Evolutionary conservation across 306 rosid species (phyloP).

Genomic region (Macrotyloma uniflorum): DNA sequence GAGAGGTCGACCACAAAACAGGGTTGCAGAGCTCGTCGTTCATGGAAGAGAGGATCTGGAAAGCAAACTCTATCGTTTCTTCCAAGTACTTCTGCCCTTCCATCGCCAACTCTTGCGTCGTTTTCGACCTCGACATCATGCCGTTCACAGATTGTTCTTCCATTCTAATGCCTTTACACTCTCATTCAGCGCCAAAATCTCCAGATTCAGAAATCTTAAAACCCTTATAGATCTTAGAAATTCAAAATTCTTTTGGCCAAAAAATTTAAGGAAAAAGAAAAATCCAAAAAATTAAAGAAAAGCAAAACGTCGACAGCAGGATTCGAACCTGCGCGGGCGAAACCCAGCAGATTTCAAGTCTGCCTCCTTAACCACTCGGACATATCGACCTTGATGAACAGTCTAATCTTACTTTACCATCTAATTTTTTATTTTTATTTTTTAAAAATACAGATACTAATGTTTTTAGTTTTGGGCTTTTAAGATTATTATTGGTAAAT

Average conservation of each 20-base stretch:
- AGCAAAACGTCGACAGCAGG: slow-evolving; percentile 61
- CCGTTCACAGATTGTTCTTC: slow-evolving; percentile 54
- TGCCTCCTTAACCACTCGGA: slow-evolving; percentile 59
- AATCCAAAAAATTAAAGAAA: too few relatives aligned
- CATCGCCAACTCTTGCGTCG: slow-evolving; percentile 78
- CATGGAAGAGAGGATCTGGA: slow-evolving; percentile 92
- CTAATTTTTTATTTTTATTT: too few relatives aligned
- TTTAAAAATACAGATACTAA: too few relatives aligned
- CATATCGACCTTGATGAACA: not conserved
- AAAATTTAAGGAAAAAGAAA: too few relatives aligned
- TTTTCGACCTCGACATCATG: slow-evolving; percentile 41
- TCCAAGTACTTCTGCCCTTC: slow-evolving; percentile 85
- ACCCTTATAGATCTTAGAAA: not conserved
- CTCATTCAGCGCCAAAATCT: not conserved
- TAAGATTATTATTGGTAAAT: too few relatives aligned
- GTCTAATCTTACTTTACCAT: too few relatives aligned
- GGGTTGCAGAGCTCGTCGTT: slow-evolving; percentile 97
- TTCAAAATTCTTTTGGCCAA: too few relatives aligned
- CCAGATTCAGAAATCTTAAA: not conserved
- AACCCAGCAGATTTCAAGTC: slow-evolving; percentile 73
- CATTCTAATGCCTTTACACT: slow-evolving; percentile 34
- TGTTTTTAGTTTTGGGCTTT: too few relatives aligned
- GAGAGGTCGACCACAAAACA: slow-evolving; percentile 68
- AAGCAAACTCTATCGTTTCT: slow-evolving; percentile 85
- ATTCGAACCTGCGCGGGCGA: slow-evolving; percentile 72